These are phyloP conservation scores for Polyporus arcularius DNA, from an alignment of 768 basidiomycete genomes.

Conservation along the genomic window DNA sequence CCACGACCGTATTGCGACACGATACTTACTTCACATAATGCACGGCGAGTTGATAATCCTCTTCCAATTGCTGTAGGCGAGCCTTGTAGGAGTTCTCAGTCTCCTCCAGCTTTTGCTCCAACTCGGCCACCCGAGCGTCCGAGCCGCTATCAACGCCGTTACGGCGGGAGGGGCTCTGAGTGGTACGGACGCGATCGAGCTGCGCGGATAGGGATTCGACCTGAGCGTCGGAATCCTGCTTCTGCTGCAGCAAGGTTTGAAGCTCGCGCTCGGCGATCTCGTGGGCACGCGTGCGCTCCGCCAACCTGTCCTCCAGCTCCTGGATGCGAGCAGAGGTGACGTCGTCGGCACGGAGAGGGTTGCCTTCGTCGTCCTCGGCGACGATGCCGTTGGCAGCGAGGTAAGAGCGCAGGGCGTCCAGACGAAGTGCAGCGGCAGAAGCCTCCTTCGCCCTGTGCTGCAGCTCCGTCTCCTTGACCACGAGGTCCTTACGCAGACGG, in stretches of 20 bases:
- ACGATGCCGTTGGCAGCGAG: slow-evolving; percentile 86
- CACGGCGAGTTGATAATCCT: slow-evolving; percentile 95
- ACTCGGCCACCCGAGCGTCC: slow-evolving; percentile 58
- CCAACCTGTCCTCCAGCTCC: slow-evolving; percentile 79
- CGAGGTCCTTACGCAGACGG: slow-evolving; percentile 67
- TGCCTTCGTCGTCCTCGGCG: slow-evolving; percentile 67
- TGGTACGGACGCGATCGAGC: slow-evolving; percentile 63
- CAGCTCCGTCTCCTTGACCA: slow-evolving; percentile 64
- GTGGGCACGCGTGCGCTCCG: slow-evolving; percentile 68
- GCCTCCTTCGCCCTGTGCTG: slow-evolving; percentile 64
- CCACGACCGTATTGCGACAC: slow-evolving; percentile 6
- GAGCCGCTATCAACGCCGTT: slow-evolving; percentile 39
- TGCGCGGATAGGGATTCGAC: slow-evolving; percentile 63
- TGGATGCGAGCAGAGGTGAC: slow-evolving; percentile 48
- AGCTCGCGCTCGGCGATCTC: slow-evolving; percentile 80
- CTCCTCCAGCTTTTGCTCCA: slow-evolving; percentile 79
- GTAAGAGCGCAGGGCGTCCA: slow-evolving; percentile 81
- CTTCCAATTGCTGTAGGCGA: slow-evolving; percentile 86
- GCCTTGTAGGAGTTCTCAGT: slow-evolving; percentile 77
- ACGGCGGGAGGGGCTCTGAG: slow-evolving; percentile 48
- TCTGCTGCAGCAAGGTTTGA: slow-evolving; percentile 60
- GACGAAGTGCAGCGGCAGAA: slow-evolving; percentile 69
- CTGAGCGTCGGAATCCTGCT: slow-evolving; percentile 75
- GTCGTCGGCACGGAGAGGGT: slow-evolving; percentile 28
- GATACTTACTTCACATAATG: slow-evolving; percentile 90